phyloP scores from a whole-genome alignment of 306 rosid species.

The Calophaca sinica region DNA sequence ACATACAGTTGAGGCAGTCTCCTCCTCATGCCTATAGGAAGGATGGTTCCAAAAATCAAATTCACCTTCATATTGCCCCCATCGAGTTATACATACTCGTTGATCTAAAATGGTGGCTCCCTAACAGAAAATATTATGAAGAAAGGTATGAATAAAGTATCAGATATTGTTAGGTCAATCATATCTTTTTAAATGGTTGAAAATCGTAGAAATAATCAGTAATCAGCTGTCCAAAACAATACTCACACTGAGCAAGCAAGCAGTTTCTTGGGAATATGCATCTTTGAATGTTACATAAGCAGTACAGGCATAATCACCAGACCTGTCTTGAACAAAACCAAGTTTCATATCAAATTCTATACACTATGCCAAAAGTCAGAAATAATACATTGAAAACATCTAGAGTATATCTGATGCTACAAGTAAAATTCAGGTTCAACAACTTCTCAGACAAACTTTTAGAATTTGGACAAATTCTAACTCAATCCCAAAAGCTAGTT shows the following conservation, averaged over 20 bases:
- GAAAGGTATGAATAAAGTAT: background rate
- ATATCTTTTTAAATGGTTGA: background rate
- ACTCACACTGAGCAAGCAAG: slow-evolving; percentile 92
- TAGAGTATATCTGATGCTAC: background rate
- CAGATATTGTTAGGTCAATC: background rate
- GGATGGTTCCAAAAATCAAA: slow-evolving; percentile 72
- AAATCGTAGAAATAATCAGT: background rate
- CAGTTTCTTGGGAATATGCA: slow-evolving; percentile 84
- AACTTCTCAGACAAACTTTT: background rate
- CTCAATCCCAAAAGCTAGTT: no score
- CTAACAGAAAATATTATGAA: slow-evolving; percentile 52
- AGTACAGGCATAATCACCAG: slow-evolving; percentile 77
- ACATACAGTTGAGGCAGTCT: slow-evolving; percentile 62
- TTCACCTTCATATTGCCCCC: slow-evolving; percentile 81
- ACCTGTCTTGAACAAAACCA: slow-evolving; percentile 53
- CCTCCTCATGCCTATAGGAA: slow-evolving; percentile 52
- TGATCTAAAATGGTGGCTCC: slow-evolving; percentile 91
- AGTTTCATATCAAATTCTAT: slow-evolving; percentile 2
- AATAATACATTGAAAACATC: slow-evolving; percentile 7
- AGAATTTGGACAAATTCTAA: no score
- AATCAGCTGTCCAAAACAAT: background rate
- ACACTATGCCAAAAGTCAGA: slow-evolving; percentile 2
- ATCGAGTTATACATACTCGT: slow-evolving; percentile 83
- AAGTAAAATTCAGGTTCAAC: slow-evolving; percentile 1
- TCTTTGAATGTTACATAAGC: slow-evolving; percentile 88